These are phyloP conservation scores for Trichoderma atroviride DNA, from an alignment of 2,329 filamentous ascomycete species.

Conservation along the genomic window DNA sequence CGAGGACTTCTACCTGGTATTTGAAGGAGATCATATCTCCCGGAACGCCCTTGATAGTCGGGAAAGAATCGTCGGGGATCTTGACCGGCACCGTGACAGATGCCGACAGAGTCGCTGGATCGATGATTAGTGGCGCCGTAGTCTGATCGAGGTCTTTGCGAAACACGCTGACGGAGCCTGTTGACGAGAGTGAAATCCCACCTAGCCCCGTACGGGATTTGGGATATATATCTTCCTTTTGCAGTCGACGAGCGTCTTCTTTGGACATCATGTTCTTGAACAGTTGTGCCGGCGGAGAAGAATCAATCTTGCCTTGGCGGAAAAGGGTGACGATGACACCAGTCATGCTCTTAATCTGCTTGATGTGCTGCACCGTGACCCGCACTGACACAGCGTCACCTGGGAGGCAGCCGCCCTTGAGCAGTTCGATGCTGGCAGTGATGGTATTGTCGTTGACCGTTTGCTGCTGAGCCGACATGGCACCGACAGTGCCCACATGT, in stretches of 20 bases:
- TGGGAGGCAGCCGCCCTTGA: constrained; percentile 80
- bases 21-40: constrained; percentile 94
- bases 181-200: constrained; percentile 82
- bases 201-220: constrained; percentile 84
- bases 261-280: constrained; percentile 58
- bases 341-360: constrained; percentile 85
- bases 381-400: constrained; percentile 82
- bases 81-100: constrained; percentile 81
- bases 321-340: constrained; percentile 93
- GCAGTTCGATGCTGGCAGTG: constrained; percentile 79
- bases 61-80: constrained; percentile 87
- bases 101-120: constrained; percentile 76
- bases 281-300: constrained; percentile 58
- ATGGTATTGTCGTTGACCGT: constrained; percentile 73
- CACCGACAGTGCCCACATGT: constrained; percentile 36
- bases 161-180: constrained; percentile 87
- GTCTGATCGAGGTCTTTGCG: constrained; percentile 91
- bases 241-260: constrained; percentile 66
- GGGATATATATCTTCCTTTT: constrained; percentile 84
- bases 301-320: constrained; percentile 87
- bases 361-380: constrained; percentile 84
- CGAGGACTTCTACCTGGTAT: constrained; percentile 89
- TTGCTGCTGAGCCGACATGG: constrained; percentile 44
- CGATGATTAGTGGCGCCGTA: constrained; percentile 84
- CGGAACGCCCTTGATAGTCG: constrained; percentile 86